Conservation (phyloP, 768 basidiomycete genomes). For the Solioccasus polychromus region DNA sequence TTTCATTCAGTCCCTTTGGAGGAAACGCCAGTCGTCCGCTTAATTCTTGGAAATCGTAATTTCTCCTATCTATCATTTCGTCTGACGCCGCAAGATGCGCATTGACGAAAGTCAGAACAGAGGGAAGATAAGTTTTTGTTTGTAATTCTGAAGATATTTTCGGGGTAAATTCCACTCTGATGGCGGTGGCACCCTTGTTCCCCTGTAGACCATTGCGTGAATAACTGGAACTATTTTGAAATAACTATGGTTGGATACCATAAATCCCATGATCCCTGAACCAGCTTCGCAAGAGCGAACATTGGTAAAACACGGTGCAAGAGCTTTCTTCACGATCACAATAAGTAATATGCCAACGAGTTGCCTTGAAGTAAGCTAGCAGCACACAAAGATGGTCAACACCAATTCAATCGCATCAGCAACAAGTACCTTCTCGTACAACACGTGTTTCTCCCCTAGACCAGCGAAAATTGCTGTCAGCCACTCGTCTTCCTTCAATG, state of each 20-base stretch:
- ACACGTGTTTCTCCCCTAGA: constrained; percentile 60
- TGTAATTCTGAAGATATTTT: constrained; percentile 22
- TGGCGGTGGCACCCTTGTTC: constrained; percentile 77
- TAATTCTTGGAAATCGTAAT: constrained; percentile 73
- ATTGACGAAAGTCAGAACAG: constrained; percentile 70
- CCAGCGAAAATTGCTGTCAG: constrained; percentile 58
- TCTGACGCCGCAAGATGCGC: constrained; percentile 84
- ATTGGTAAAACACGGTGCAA: constrained; percentile 51
- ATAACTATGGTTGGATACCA: constrained; percentile 43
- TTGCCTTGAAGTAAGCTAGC: constrained; percentile 70
- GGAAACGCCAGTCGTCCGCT: constrained; percentile 55
- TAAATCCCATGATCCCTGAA: constrained; percentile 73
- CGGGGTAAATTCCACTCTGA: constrained; percentile 59
- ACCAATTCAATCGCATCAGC: not conserved
- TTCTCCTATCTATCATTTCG: constrained; percentile 71
- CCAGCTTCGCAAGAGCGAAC: constrained; percentile 54
- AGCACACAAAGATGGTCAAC: not conserved
- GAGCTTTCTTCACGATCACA: constrained; percentile 55
- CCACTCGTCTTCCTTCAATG: constrained; percentile 72
- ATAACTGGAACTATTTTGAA: not conserved
- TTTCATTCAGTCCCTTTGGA: constrained; percentile 17
- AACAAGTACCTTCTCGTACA: constrained; percentile 61
- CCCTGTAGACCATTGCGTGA: constrained; percentile 44
- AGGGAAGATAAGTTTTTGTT: constrained; percentile 33
- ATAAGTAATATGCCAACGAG: constrained; percentile 83